These are phyloP conservation scores for Asterophora parasitica DNA, from an alignment of 768 basidiomycete genomes.

Conservation along the genomic window DNA sequence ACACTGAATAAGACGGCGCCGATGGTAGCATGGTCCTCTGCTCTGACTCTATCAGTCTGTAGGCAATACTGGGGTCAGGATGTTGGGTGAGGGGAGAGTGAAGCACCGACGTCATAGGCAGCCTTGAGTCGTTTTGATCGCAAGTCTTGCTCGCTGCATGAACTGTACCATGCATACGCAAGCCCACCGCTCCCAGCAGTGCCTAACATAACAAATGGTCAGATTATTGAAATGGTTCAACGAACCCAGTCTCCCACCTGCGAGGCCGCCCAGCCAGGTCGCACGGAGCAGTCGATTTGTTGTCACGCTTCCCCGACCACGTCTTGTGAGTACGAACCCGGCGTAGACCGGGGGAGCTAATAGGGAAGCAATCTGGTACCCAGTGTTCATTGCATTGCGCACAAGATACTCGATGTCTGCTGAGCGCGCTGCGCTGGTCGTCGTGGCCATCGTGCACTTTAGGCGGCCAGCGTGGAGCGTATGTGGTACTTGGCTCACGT, in stretches of 20 bases:
- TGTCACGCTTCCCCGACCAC: conserved; percentile 49
- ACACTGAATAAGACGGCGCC: conserved; percentile 62
- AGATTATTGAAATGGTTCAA: conserved; percentile 1
- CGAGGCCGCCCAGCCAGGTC: conserved; percentile 66
- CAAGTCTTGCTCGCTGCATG: conserved; percentile 45
- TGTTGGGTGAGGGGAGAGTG: background rate
- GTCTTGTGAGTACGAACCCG: conserved; percentile 46
- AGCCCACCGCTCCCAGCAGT: conserved; percentile 47
- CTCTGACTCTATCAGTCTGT: conserved; percentile 54
- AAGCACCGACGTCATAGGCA: conserved; percentile 50
- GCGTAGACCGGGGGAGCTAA: conserved; percentile 59
- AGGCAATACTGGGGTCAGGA: background rate
- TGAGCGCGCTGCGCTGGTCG: conserved; percentile 29
- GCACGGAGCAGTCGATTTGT: conserved; percentile 63
- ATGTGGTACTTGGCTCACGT: conserved; percentile 14
- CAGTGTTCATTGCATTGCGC: conserved; percentile 57
- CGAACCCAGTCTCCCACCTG: conserved; percentile 35
- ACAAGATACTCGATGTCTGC: conserved; percentile 65
- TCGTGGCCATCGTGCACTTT: background rate
- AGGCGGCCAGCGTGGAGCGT: background rate
- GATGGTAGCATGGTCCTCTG: conserved; percentile 73
- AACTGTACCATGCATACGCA: conserved; percentile 58
- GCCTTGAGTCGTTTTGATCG: conserved; percentile 44
- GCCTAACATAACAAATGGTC: conserved; percentile 27
- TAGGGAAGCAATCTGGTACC: conserved; percentile 64